Percentiles rank a stretch among this genome's conserved stretches.
phyloP scores from a whole-genome alignment of 192 early-diverging fungal species.

The Backusella tarrabulga region DNA sequence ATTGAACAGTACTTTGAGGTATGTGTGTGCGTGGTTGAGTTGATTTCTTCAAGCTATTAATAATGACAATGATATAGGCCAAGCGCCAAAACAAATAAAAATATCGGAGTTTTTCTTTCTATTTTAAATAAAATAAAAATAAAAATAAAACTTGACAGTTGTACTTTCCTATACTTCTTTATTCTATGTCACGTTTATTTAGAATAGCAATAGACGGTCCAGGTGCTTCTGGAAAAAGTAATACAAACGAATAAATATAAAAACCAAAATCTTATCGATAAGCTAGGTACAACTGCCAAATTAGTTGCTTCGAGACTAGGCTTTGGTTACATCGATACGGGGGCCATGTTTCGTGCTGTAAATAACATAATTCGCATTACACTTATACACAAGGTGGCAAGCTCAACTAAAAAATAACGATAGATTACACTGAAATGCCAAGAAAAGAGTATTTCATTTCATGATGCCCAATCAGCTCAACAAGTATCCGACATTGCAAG shows the following conservation, averaged over 20 bases:
- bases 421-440: conserved; percentile 45
- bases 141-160: too few species aligned
- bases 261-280: background rate
- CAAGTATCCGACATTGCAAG: conserved; percentile 37
- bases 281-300: conserved; percentile 64
- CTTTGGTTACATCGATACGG: conserved; percentile 77
- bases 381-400: background rate
- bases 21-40: background rate
- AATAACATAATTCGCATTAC: background rate
- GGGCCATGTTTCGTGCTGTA: conserved; percentile 63
- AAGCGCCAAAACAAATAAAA: conserved; percentile 2
- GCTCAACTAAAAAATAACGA: background rate
- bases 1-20: conserved; percentile 68
- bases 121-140: background rate
- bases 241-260: background rate
- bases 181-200: conserved; percentile 41
- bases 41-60: too few species aligned
- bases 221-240: conserved; percentile 82
- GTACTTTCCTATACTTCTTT: background rate
- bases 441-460: conserved; percentile 37
- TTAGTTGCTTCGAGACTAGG: conserved; percentile 62
- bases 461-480: conserved; percentile 30
- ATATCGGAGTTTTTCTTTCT: background rate
- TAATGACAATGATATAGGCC: background rate
- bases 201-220: conserved; percentile 81